A percentile compares a stretch with the other conserved stretches of the same genome.
These are phyloP conservation scores for Boletus rufocinnamomeus DNA, from an alignment of 768 basidiomycete genomes.

Conservation along the genomic window DNA sequence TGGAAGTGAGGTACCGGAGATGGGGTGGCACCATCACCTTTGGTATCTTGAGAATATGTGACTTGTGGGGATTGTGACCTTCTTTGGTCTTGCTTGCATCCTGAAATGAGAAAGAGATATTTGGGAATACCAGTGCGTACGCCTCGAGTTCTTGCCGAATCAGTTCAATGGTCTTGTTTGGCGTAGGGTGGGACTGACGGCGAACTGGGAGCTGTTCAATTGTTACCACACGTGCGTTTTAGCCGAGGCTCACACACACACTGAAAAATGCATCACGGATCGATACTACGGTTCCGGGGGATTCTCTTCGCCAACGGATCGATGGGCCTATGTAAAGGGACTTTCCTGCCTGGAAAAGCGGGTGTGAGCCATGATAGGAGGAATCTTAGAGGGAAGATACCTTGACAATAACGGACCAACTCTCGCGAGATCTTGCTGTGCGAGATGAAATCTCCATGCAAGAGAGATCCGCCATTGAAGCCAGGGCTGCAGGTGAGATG, in stretches of 20 bases:
- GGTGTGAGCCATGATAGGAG: conserved; percentile 1
- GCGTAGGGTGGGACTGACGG: conserved; percentile 65
- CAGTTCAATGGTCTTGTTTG: conserved; percentile 60
- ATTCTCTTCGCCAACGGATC: conserved; percentile 71
- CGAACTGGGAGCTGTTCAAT: conserved; percentile 72
- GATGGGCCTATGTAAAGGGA: conserved; percentile 72
- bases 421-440: conserved; percentile 59
- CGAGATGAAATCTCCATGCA: conserved; percentile 83
- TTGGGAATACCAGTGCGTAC: conserved; percentile 71
- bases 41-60: conserved; percentile 58
- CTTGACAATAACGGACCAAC: conserved; percentile 80
- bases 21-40: conserved; percentile 51
- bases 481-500: conserved; percentile 57
- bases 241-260: conserved; percentile 43
- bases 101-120: conserved; percentile 69
- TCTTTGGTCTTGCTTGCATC: conserved; percentile 46
- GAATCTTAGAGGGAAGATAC: conserved; percentile 37
- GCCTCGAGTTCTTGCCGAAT: conserved; percentile 73
- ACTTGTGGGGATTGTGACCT: conserved; percentile 37
- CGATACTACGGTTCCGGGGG: conserved; percentile 76
- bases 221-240: conserved; percentile 6
- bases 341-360: conserved; percentile 55
- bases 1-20: conserved; percentile 16
- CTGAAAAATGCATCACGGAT: conserved; percentile 91
- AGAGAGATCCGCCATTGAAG: conserved; percentile 78